Percentiles rank a stretch among this genome's conserved stretches.
These are phyloP conservation scores for Eucalyptus regnans DNA, from an alignment of 345 rosid species.

Conservation along the genomic window DNA sequence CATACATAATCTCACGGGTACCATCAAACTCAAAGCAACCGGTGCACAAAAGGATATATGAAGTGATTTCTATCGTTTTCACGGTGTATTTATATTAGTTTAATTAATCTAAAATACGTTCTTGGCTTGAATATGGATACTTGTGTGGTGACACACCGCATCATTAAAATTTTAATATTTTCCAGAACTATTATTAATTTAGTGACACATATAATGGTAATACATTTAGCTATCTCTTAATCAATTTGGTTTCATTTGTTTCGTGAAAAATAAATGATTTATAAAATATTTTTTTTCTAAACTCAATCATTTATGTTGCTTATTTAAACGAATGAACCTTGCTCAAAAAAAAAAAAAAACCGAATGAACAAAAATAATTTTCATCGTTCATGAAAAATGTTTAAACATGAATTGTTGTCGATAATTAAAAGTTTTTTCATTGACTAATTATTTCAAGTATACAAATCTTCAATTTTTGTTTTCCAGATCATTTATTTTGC, in stretches of 20 bases:
- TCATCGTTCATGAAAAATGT: not conserved
- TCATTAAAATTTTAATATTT: not conserved
- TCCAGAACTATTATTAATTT: not conserved
- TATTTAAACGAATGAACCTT: not conserved
- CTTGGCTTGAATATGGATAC: not conserved
- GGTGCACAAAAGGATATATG: not conserved
- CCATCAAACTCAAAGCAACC: not conserved
- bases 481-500: not conserved
- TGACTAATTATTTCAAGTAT: too few species aligned
- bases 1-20: not conserved
- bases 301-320: too few species aligned
- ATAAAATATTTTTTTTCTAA: too few species aligned
- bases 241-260: not conserved
- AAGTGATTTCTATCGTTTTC: not conserved
- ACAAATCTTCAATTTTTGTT: too few species aligned
- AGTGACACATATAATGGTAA: not conserved
- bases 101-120: not conserved
- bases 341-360: too few species aligned
- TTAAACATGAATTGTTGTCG: too few species aligned
- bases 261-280: too few species aligned
- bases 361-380: not conserved
- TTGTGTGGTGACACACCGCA: not conserved
- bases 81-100: not conserved
- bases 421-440: not conserved
- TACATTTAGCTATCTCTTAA: not conserved